A percentile compares a stretch with the other conserved stretches of the same genome.
These are phyloP conservation scores for Umbelopsis sp. DNA, from an alignment of 192 early-diverging fungal species.

Conservation along the genomic window DNA sequence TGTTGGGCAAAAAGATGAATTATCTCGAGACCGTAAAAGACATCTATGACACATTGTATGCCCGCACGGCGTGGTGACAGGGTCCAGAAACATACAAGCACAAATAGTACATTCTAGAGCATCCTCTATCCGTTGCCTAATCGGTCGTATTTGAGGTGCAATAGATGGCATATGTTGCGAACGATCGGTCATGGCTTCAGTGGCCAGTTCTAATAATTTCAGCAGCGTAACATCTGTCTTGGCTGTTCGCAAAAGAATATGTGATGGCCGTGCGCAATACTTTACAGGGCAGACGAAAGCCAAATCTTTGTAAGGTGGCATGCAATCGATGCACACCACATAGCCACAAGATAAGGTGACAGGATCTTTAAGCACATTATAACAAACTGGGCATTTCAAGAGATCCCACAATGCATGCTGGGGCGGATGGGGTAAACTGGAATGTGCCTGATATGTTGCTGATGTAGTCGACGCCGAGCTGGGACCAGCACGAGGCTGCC, in stretches of 20 bases:
- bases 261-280: neutral
- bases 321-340: conserved; percentile 41
- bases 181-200: neutral
- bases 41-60: conserved; percentile 69
- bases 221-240: conserved; percentile 42
- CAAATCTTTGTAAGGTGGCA: conserved; percentile 16
- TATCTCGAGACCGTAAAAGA: conserved; percentile 58
- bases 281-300: conserved; percentile 18
- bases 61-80: conserved; percentile 67
- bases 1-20: conserved; percentile 30
- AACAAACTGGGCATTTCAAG: conserved; percentile 42
- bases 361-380: conserved; percentile 36
- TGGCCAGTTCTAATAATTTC: conserved; percentile 26
- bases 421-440: conserved; percentile 17
- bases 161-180: neutral
- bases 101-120: conserved; percentile 65
- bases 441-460: neutral
- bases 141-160: neutral
- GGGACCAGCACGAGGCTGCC: conserved; percentile 10
- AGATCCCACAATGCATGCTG: conserved; percentile 17
- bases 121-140: neutral
- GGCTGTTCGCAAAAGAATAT: conserved; percentile 20
- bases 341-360: conserved; percentile 50
- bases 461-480: neutral
- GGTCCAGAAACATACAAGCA: conserved; percentile 50